Evolutionary conservation across 2,329 filamentous ascomycete species (phyloP), one percentile per base, ranked within the genome.

Genomic region (Hymenoscyphus fraxineus): DNA sequence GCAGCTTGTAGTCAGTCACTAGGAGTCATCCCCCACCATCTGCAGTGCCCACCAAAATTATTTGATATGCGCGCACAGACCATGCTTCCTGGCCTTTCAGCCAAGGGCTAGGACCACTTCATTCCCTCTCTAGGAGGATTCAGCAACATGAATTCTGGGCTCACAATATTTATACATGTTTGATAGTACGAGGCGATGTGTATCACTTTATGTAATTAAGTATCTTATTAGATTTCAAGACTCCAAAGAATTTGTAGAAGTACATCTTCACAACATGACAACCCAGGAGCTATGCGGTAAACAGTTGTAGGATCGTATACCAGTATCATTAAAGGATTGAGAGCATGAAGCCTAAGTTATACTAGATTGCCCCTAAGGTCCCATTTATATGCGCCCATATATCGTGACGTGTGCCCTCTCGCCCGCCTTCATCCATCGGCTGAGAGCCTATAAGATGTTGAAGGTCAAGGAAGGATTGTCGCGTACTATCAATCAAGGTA

Each of bases 401-500:
- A 65, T 73, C 69, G 44, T n/a, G 57, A 19, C 7, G 19, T 27
- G 47, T 22, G n/a, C 59, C 61, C 27, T 35, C 19, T 16, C 15
- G 55, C 31, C 32, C 55, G 6, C 7, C 10, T 27, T 35, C 27
- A 15, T 35, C 55, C 9, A 27, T 38, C 12, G 58, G 7, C 41
- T 19, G 19, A 39, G 27, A 35, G 0, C 82, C 81, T 9, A 87
- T 72, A 6, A 88, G 76, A 47, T 76, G 73, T 60, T 83, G 78
- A 12, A 85, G 79, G 57, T 84, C 78, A n/a, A 76, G 76, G 2
- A 89, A 70, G 1, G 77, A 76, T 59, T 78, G 75, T 72, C 82
- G 81, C 13, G 83, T 82, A 19, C 79, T 78, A 63, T 85, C 83
- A 22, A 88, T 75, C 2, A 83, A 83, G 13, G 82, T 71, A 68